A percentile compares a stretch with the other conserved stretches of the same genome.
Conservation (phyloP, 2,329 filamentous ascomycete species). For the Dothistroma septosporum region DNA sequence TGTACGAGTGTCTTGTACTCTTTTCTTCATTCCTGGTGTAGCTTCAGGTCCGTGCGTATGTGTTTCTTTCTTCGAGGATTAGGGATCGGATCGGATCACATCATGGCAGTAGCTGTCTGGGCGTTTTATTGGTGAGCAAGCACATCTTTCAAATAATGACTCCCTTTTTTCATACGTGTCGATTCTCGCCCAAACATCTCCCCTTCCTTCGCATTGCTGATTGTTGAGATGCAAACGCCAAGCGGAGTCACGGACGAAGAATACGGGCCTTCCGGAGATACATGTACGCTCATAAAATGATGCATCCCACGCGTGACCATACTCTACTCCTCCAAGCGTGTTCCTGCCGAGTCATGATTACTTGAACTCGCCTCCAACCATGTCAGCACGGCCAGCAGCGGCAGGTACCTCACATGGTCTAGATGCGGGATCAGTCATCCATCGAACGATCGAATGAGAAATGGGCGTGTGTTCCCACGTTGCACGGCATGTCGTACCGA, state of each 20-base stretch:
- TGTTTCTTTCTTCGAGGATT: constrained; percentile 2
- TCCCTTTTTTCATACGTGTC: background rate
- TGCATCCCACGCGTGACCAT: constrained; percentile 2
- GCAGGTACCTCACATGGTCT: background rate
- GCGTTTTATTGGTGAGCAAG: constrained; percentile 1
- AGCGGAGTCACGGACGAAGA: background rate
- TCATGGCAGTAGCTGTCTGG: constrained; percentile 10
- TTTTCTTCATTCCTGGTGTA: constrained; percentile 1
- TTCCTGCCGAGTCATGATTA: constrained; percentile 4
- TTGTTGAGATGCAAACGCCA: background rate
- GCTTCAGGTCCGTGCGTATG: background rate
- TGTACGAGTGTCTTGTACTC: constrained; percentile 4
- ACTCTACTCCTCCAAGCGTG: background rate
- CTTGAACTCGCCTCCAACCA: background rate
- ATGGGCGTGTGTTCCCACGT: background rate
- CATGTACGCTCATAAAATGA: background rate
- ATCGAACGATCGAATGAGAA: constrained; percentile 1
- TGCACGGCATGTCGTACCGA: constrained; percentile 3
- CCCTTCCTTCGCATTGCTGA: background rate
- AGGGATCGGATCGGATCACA: constrained; percentile 5
- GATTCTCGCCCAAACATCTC: background rate
- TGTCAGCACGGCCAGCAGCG: constrained; percentile 1
- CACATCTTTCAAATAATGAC: background rate
- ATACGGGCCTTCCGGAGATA: background rate
- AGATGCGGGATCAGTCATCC: background rate